Base-by-base conservation (phyloP, 352 stramenopile species). In the Aphanomyces stellatus region DNA sequence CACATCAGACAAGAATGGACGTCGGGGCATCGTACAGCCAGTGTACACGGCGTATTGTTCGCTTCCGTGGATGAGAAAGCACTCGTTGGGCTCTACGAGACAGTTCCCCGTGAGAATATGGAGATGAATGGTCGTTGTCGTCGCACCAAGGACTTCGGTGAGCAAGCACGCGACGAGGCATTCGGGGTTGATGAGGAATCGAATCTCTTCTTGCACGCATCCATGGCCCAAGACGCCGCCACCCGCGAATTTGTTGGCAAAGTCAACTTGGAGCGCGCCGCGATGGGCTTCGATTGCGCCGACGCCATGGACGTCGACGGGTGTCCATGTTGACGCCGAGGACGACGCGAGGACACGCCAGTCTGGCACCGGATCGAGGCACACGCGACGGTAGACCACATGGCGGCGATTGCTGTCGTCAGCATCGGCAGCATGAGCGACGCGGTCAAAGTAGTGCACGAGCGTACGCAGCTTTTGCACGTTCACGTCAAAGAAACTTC, bases 151-250 rank as follows among this genome's bases (percentile, higher is more conserved):
- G 6, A 67, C 60, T 67, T 67, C 22, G 35, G 43, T 59, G 7
- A 92, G 42, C 5, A 89, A 71, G 42, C 82, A 91, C 8, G 82
- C 59, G 24, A 89, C 72, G 11, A 93, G 64, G 28, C 91, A 68
- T 60, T 93, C 85, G 0, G 85, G 85, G 15, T 81, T 90, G 8
- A 91, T 60, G 28, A 88, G 33, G 24, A 93, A 93, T 2, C 83
- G 85, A 51, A 93, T 93, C 74, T 93, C 85, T 71, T 93, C 85
- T 53, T 93, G 85, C 3, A 93, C 85, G 25, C 80, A 90, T 0
- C 85, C 83, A 34, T 71, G 74, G 31, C 76, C 80, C 24, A 93
- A 74, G n/a, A 91, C 85, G 17, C 82, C 85, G 27, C 85, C 85
- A 22, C 85, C 85, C 2, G 83, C 76, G 55, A 80, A 93, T 49